Conservation (phyloP, 768 basidiomycete genomes). For the Rickenella mellea region DNA sequence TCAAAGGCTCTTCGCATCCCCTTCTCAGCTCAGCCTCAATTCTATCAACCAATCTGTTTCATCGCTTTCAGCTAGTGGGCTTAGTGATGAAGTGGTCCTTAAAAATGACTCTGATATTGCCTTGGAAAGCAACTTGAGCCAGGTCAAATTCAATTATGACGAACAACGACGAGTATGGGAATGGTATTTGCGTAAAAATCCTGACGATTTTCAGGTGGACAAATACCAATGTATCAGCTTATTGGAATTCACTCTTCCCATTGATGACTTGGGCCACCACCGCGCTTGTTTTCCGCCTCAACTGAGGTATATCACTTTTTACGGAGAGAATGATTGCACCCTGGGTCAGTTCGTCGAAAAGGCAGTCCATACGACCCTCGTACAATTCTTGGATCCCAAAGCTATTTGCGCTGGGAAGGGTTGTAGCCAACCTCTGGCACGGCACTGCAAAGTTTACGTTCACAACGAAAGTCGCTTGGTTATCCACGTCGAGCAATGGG, state of each 20-base stretch:
- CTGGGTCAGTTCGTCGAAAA: slow-evolving; percentile 90
- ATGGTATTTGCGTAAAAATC: slow-evolving; percentile 85
- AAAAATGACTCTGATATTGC: slow-evolving; percentile 56
- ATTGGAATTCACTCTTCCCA: slow-evolving; percentile 73
- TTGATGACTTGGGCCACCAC: slow-evolving; percentile 53
- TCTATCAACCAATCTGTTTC: slow-evolving; percentile 21
- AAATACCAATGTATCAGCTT: slow-evolving; percentile 87
- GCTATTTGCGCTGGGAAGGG: slow-evolving; percentile 76
- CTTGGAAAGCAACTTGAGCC: slow-evolving; percentile 60
- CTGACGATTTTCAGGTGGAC: slow-evolving; percentile 81
- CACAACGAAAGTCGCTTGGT: slow-evolving; percentile 80
- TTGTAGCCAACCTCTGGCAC: slow-evolving; percentile 71
- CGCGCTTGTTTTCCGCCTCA: slow-evolving; percentile 72
- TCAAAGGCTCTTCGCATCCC: slow-evolving; percentile 19
- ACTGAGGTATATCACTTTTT: slow-evolving; percentile 73
- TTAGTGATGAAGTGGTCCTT: slow-evolving; percentile 22
- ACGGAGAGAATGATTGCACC: slow-evolving; percentile 87
- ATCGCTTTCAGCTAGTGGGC: slow-evolving; percentile 18
- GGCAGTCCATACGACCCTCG: slow-evolving; percentile 56
- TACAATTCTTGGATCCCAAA: slow-evolving; percentile 62
- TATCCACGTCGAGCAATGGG: slow-evolving; percentile 85
- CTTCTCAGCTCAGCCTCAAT: slow-evolving; percentile 17
- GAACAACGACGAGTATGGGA: slow-evolving; percentile 90
- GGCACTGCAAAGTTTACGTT: slow-evolving; percentile 85
- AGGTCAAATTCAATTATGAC: slow-evolving; percentile 71